phyloP scores from a whole-genome alignment of 2,329 filamentous ascomycete species.

The Pseudocercospora cruenta region DNA sequence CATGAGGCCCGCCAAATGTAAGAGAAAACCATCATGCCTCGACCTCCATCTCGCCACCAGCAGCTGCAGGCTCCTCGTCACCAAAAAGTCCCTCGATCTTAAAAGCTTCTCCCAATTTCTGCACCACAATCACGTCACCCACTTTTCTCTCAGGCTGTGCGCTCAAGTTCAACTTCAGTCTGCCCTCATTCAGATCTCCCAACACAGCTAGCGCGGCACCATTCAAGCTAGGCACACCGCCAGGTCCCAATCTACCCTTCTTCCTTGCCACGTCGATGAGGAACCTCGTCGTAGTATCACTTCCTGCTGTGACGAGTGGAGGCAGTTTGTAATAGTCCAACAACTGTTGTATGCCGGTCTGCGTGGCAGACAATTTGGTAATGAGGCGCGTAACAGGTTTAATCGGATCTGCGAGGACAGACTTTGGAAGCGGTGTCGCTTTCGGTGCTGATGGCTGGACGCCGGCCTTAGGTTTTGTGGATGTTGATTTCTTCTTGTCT shows the following conservation, averaged over 20 bases:
- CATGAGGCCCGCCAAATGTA: background rate
- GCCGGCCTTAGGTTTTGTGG: conserved; percentile 8
- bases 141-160: conserved; percentile 48
- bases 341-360: conserved; percentile 76
- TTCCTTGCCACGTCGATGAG: conserved; percentile 93
- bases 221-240: conserved; percentile 85
- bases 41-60: conserved; percentile 31
- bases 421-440: conserved; percentile 68
- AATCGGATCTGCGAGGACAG: conserved; percentile 90
- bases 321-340: conserved; percentile 83
- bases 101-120: conserved; percentile 92
- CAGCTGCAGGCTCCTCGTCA: conserved; percentile 54
- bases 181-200: conserved; percentile 93
- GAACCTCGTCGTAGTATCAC: conserved; percentile 86
- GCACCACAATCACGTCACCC: conserved; percentile 82
- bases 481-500: conserved; percentile 15
- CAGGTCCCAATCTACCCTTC: conserved; percentile 82
- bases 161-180: conserved; percentile 62
- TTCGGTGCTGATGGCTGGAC: conserved; percentile 10
- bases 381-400: conserved; percentile 86
- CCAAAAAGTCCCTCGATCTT: conserved; percentile 93
- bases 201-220: conserved; percentile 91
- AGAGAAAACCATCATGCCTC: conserved; percentile 21
- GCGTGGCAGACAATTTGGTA: conserved; percentile 72
- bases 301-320: conserved; percentile 68